Evolutionary conservation across 2,329 filamentous ascomycete genomes (phyloP).

Genomic region (Cytospora mali): DNA sequence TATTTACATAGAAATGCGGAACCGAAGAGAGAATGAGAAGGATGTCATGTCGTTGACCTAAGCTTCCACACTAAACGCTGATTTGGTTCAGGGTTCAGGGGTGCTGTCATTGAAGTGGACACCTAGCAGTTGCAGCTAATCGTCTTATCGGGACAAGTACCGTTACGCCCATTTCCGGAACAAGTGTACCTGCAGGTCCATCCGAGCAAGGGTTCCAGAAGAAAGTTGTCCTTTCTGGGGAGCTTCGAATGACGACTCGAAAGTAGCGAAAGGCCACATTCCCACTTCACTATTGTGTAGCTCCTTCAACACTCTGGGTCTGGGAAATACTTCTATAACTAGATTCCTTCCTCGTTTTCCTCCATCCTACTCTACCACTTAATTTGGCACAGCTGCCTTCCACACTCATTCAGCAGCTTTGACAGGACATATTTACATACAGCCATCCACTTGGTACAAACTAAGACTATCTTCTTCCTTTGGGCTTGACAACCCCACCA

Average conservation of each 20-base stretch:
- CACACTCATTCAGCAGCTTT: neutral
- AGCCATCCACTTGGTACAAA: conserved; percentile 1
- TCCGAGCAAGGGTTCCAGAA: conserved; percentile 21
- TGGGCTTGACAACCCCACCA: conserved; percentile 22
- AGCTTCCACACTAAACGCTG: conserved; percentile 11
- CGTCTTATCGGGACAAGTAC: conserved; percentile 15
- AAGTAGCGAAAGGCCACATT: conserved; percentile 27
- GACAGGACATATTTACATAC: neutral
- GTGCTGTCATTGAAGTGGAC: conserved; percentile 21
- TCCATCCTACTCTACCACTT: neutral
- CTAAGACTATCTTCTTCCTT: neutral
- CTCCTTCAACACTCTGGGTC: conserved; percentile 2
- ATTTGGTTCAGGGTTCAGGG: conserved; percentile 13
- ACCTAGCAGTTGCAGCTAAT: conserved; percentile 17
- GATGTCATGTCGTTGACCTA: conserved; percentile 17
- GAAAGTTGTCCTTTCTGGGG: conserved; percentile 24
- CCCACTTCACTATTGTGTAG: conserved; percentile 16
- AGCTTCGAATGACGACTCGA: conserved; percentile 22
- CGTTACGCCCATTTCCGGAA: neutral
- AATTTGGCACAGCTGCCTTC: neutral
- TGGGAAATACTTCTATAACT: conserved; percentile 7
- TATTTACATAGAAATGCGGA: neutral
- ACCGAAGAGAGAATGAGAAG: too few relatives aligned
- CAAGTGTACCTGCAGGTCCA: neutral
- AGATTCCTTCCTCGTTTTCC: neutral